Conservation (phyloP, 257 asterid genomes). For the Solanum arcanum region DNA sequence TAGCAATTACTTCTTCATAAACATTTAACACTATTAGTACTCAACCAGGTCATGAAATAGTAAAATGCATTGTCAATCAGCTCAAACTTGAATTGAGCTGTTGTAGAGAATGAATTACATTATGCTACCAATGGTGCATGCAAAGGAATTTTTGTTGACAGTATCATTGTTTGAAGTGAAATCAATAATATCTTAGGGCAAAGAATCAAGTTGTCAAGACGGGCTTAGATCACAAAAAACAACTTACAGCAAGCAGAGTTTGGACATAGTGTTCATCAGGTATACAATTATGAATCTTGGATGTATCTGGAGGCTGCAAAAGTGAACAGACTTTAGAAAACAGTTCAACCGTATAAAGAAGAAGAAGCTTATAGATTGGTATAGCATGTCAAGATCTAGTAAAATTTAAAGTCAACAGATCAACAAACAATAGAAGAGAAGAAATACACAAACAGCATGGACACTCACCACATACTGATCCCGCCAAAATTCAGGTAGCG, state of each 20-base stretch:
- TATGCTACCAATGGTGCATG: background rate
- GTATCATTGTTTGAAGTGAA: background rate
- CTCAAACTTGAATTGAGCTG: background rate
- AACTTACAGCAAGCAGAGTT: conserved; percentile 82
- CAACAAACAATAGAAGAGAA: background rate
- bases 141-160: background rate
- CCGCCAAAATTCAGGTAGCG: conserved; percentile 98
- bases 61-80: background rate
- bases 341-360: background rate
- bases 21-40: background rate
- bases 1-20: background rate
- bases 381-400: background rate
- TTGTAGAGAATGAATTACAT: background rate
- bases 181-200: background rate
- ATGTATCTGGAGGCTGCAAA: conserved; percentile 68
- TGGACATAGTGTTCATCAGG: conserved; percentile 99
- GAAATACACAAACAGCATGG: conserved; percentile 5
- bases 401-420: background rate
- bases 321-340: background rate
- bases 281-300: conserved; percentile 88
- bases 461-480: conserved; percentile 69
- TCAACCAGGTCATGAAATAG: background rate
- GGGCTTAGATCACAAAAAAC: background rate
- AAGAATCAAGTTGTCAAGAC: background rate
- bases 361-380: background rate